Evolutionary conservation across 768 basidiomycete species (phyloP).

Genomic region (Kwoniella shandongensis): DNA sequence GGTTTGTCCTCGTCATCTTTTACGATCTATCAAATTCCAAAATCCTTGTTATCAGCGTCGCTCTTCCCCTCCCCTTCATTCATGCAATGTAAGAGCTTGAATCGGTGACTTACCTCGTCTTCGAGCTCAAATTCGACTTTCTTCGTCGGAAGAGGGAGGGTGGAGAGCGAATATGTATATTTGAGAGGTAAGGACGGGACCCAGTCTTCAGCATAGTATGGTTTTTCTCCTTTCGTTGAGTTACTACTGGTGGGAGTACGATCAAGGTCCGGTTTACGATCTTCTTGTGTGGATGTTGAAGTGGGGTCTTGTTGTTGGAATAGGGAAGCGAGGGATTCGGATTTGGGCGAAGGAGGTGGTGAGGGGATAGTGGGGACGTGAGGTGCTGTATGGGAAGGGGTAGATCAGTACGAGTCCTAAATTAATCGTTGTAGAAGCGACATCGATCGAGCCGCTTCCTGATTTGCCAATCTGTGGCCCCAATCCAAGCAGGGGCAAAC

Average conservation of each 20-base stretch:
- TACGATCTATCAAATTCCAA: too few species aligned
- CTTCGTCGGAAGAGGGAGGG: neutral
- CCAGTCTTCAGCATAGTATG: constrained; percentile 30
- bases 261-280: constrained; percentile 25
- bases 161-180: constrained; percentile 25
- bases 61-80: too few species aligned
- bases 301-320: constrained; percentile 1
- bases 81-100: too few species aligned
- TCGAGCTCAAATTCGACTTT: neutral
- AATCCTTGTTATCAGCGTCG: too few species aligned
- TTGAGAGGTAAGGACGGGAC: constrained; percentile 29
- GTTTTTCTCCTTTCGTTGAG: constrained; percentile 7
- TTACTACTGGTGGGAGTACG: neutral
- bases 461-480: too few species aligned
- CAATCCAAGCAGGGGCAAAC: too few species aligned
- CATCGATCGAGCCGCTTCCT: too few species aligned
- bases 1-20: neutral
- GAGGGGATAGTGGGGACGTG: neutral
- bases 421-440: too few species aligned
- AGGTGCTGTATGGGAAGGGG: neutral
- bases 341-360: constrained; percentile 11
- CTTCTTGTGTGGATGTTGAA: constrained; percentile 1
- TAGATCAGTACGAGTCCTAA: too few species aligned
- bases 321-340: neutral
- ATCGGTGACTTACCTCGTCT: neutral